Conservation (phyloP, 495 filamentous ascomycete species). For the Penicillium daleae region DNA sequence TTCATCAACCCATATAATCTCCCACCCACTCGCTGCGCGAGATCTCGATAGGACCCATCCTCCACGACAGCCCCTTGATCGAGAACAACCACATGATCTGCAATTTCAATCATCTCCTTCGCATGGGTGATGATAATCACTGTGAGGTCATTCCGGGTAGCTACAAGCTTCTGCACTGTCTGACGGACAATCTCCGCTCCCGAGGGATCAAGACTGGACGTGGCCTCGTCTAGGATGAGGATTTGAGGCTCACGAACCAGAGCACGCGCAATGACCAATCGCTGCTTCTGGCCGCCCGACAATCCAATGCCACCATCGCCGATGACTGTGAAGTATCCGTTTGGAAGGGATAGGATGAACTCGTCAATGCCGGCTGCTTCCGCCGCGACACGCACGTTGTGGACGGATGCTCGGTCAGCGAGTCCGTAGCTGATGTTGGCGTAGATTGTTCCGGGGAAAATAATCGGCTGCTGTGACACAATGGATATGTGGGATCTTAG, state of each 20-base stretch:
- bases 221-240: slow-evolving; percentile 87
- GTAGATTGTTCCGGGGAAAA: slow-evolving; percentile 74
- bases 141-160: slow-evolving; percentile 41
- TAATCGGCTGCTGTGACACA: slow-evolving; percentile 76
- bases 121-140: slow-evolving; percentile 77
- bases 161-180: slow-evolving; percentile 57
- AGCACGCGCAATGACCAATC: slow-evolving; percentile 81
- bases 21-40: slow-evolving; percentile 47
- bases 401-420: slow-evolving; percentile 26
- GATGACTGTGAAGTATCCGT: slow-evolving; percentile 74
- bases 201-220: slow-evolving; percentile 73
- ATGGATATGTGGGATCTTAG: slow-evolving; percentile 72
- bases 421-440: slow-evolving; percentile 86
- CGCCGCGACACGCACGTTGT: slow-evolving; percentile 62
- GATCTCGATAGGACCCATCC: slow-evolving; percentile 60
- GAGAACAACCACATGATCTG: slow-evolving; percentile 70
- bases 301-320: slow-evolving; percentile 77
- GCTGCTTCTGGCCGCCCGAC: slow-evolving; percentile 84
- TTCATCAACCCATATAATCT: slow-evolving; percentile 43
- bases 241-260: slow-evolving; percentile 69
- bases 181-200: slow-evolving; percentile 68
- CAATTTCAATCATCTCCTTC: slow-evolving; percentile 81
- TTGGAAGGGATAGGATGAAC: slow-evolving; percentile 73
- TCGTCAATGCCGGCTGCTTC: slow-evolving; percentile 74
- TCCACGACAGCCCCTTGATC: slow-evolving; percentile 71